Evolutionary conservation across 345 rosid genomes (phyloP), one percentile per base, ranked within the genome.

Genomic region (Citrus medica): DNA sequence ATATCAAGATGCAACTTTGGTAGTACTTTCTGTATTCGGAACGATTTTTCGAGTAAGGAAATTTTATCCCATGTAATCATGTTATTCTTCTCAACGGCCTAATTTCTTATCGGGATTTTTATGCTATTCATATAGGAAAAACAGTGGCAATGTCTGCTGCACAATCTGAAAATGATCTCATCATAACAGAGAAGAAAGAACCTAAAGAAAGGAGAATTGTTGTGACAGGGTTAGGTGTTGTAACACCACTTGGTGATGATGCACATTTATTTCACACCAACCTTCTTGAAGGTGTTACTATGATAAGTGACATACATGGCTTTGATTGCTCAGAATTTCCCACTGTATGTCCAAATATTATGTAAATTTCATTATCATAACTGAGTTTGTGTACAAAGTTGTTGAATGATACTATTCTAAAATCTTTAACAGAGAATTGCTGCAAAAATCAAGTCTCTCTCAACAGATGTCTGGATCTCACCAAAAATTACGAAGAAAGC

Each of bases 171-270:
- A 81, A 83, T 68, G 85, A 87, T 68, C 82, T 78, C 58, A 3
- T 12, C 48, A 42, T 10, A 42, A 42, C 14, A 42, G 13, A 42
- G 16, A 42, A 42, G 48, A 42, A 42, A 42, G 48, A 42, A 42
- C 14, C 42, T 10, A 84, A 63, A 0, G 79, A 85, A 46, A 83
- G 87, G 79, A 84, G 84, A 37, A 88, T 89, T 33, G 91, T 85
- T 62, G 91, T 89, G 79, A 89, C 92, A 0, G 92, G 91, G 35
- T 79, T 87, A 89, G 90, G 92, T 35, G 85, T 79, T 63, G 88
- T 84, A 21, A 71, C 92, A 40, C 86, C 90, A 24, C 83, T 89
- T 80, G 92, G 88, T 61, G 86, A 89, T 69, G 89, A 89, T 61
- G 74, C 73, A 4, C 86, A 88, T 76, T 74, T 73, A 67, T 89